Evolutionary conservation across 169 alveolate species (phyloP), one percentile per base, ranked within the genome.

Genomic region (Plasmodium vinckei): DNA sequence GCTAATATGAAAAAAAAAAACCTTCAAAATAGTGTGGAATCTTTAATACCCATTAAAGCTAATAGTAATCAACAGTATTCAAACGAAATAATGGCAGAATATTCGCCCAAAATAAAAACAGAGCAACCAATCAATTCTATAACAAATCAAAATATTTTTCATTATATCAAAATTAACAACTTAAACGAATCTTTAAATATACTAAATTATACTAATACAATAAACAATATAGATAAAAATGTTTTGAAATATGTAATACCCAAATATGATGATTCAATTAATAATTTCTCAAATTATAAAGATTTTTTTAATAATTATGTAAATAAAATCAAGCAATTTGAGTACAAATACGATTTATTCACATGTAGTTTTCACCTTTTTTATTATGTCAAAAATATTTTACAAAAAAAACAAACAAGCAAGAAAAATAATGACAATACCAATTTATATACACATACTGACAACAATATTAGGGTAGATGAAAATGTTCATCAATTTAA

Each of bases 361-460:
- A 82, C 90, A 46, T 82, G 84, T 53, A 82, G 90, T 82, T 82
- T 82, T 82, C 90, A 82, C n/a, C 39, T 82, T 51, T 82, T 82
- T 54, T 82, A 82, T 71, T 82, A 82, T 71, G 47, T 82, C 67
- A 82, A 82, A 33, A 67, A 56, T 51, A 19, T 82, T n/a, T 60
- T 73, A 17, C 59, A 51, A 15, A 51, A 12, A 13, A 51, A 51
- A 51, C 19, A 15, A 13, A 51, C 5, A 13, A 51, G 17, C 21
- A 46, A 73, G 63, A 46, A 23, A 46, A 9, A 72, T 63, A 72
- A 33, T 17, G 69, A 60, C 13, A n/a, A 19, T 21, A 12, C 17
- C 44, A 57, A 21, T 5, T 9, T 17, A 33, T 19, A 42, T 39
- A 13, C 17, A 7, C n/a, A 33, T 6, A 3, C 13, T 15, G 25